Evolutionary conservation across 2,329 filamentous ascomycete genomes (phyloP).

Genomic region (Cladosporium oxysporum): DNA sequence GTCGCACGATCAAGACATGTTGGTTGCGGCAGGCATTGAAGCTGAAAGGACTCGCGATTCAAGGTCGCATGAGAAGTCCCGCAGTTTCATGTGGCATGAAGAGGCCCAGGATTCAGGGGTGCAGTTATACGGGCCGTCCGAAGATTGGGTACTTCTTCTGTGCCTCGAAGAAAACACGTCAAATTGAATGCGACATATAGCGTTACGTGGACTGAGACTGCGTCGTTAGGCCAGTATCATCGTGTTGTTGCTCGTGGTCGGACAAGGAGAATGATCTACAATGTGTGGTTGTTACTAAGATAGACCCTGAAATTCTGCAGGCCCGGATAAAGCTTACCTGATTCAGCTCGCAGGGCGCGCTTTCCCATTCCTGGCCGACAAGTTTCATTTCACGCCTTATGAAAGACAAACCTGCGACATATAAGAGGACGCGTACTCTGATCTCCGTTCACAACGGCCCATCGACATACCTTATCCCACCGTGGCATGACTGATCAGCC

Average conservation of each 20-base stretch:
- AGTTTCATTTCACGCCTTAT: constrained; percentile 1
- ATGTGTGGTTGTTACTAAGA: too few relatives aligned
- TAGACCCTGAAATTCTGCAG: too few relatives aligned
- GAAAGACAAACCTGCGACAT: neutral
- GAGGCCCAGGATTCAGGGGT: too few relatives aligned
- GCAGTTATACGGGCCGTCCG: too few relatives aligned
- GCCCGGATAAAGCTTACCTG: neutral
- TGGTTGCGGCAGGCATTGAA: neutral
- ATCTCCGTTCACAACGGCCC: neutral
- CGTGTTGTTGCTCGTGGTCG: too few relatives aligned
- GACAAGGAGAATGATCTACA: too few relatives aligned
- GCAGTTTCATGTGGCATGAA: too few relatives aligned
- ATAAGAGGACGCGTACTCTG: neutral
- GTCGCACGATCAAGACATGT: neutral
- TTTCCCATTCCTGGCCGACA: neutral
- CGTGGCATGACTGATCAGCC: constrained; percentile 7
- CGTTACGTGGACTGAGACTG: too few relatives aligned
- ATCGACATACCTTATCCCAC: neutral
- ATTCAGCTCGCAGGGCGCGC: neutral
- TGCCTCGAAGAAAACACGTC: too few relatives aligned
- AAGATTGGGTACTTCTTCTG: too few relatives aligned
- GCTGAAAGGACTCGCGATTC: neutral
- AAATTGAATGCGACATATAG: too few relatives aligned
- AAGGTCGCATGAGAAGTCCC: neutral
- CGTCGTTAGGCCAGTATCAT: too few relatives aligned